Evolutionary conservation across 1,139 yeast species (phyloP).

Genomic region (Candida freyschussii): DNA sequence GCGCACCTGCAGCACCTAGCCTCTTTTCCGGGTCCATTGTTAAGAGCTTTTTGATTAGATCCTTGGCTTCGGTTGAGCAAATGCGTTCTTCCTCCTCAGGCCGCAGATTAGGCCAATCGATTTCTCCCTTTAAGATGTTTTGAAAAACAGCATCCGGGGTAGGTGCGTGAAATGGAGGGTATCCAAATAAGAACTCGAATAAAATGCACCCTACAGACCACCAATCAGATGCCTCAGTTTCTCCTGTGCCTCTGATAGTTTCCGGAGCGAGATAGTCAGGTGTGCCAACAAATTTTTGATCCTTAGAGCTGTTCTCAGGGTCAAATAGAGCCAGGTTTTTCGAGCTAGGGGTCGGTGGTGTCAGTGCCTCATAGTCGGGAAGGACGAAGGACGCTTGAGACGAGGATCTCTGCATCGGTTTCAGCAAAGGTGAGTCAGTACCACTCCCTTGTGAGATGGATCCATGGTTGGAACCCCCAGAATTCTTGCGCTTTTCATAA

Average conservation of each 20-base stretch:
- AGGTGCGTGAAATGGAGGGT: conserved; percentile 89
- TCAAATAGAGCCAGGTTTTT: conserved; percentile 63
- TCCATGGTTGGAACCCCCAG: conserved; percentile 7
- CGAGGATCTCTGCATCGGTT: conserved; percentile 45
- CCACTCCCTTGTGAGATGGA: conserved; percentile 19
- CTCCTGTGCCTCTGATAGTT: conserved; percentile 80
- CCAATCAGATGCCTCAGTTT: conserved; percentile 92
- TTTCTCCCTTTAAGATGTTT: conserved; percentile 65
- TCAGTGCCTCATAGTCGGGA: conserved; percentile 40
- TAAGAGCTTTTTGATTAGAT: conserved; percentile 61
- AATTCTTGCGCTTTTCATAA: conserved; percentile 8
- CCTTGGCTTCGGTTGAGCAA: conserved; percentile 67
- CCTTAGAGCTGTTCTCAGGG: conserved; percentile 48
- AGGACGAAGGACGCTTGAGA: conserved; percentile 55
- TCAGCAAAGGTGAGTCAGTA: conserved; percentile 44
- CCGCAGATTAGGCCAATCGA: conserved; percentile 76
- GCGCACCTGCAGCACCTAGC: conserved; percentile 72
- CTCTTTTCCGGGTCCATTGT: conserved; percentile 59
- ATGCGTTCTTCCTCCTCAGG: conserved; percentile 45
- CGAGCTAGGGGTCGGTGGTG: conserved; percentile 22
- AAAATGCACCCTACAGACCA: conserved; percentile 97
- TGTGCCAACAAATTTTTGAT: conserved; percentile 81
- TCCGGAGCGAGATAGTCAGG: conserved; percentile 98
- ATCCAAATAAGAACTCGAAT: conserved; percentile 88
- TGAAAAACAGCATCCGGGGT: conserved; percentile 79